phyloP scores from a whole-genome alignment of 352 stramenopile species.

The Elongisporangium anandrum region DNA sequence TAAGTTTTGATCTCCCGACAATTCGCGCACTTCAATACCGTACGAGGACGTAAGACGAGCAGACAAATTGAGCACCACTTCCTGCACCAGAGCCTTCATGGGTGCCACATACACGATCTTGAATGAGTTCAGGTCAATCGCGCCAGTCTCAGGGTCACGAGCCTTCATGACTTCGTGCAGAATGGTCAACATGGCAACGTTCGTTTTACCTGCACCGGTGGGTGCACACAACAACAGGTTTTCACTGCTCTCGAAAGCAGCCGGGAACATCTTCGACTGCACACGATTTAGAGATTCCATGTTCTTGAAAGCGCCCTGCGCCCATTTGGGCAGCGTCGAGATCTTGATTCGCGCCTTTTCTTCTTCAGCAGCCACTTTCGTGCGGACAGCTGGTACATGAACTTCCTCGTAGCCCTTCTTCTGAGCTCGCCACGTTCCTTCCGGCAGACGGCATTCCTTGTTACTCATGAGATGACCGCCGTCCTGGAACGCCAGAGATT shows the following conservation, averaged over 20 bases:
- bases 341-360: constrained; percentile 88
- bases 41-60: constrained; percentile 91
- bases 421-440: constrained; percentile 95
- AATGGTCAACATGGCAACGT: constrained; percentile 98
- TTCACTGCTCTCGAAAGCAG: constrained; percentile 90
- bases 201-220: constrained; percentile 99
- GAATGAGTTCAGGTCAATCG: constrained; percentile 95
- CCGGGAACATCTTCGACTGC: constrained; percentile 97
- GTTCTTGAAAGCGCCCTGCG: constrained; percentile 93
- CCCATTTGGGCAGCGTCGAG: constrained; percentile 92
- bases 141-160: constrained; percentile 62
- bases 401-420: constrained; percentile 99
- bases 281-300: constrained; percentile 99
- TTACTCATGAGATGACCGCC: constrained; percentile 98
- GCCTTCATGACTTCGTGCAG: constrained; percentile 97
- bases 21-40: constrained; percentile 94
- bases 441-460: constrained; percentile 94
- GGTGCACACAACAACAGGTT: constrained; percentile 99
- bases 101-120: constrained; percentile 99
- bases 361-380: constrained; percentile 65
- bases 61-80: constrained; percentile 98
- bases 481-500: constrained; percentile 93
- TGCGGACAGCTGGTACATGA: constrained; percentile 96
- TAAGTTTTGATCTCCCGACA: constrained; percentile 98
- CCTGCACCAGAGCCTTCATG: constrained; percentile 99